phyloP scores from a whole-genome alignment of 2,329 filamentous ascomycete species.

The Pseudocercospora fijiensis region DNA sequence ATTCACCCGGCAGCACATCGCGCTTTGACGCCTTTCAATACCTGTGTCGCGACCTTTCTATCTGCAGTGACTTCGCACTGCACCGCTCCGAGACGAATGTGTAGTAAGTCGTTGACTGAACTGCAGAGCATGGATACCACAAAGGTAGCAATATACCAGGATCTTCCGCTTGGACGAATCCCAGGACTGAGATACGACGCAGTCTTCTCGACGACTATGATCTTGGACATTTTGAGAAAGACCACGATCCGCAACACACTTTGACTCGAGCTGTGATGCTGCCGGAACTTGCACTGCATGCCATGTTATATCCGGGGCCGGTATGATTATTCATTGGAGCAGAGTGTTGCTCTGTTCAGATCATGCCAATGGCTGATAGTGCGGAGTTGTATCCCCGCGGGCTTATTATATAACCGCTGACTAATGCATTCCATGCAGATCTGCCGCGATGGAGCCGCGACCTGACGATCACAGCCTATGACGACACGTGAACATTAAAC shows the following conservation, averaged over 20 bases:
- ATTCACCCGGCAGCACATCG: conserved; percentile 31
- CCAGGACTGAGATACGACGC: conserved; percentile 14
- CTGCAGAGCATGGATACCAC: conserved; percentile 22
- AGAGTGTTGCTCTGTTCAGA: background rate
- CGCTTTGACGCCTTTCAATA: conserved; percentile 33
- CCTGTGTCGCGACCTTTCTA: conserved; percentile 24
- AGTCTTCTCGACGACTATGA: conserved; percentile 33
- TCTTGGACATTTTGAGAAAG: conserved; percentile 12
- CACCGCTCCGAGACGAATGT: background rate
- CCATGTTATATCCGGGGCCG: background rate
- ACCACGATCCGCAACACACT: conserved; percentile 25
- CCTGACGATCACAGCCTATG: conserved; percentile 6
- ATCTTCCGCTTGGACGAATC: background rate
- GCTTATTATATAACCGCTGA: background rate
- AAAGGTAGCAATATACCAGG: background rate
- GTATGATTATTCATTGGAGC: background rate
- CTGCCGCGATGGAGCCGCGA: background rate
- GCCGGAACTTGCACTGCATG: background rate
- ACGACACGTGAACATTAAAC: conserved; percentile 12
- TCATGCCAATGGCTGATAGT: background rate
- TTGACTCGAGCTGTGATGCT: background rate
- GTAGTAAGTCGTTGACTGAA: background rate
- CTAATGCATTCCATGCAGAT: background rate
- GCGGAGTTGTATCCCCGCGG: background rate
- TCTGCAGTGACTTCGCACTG: conserved; percentile 17